These are phyloP conservation scores for Endotrypanum monterogeii DNA, from an alignment of 208 protist genomes.

Conservation along the genomic window DNA sequence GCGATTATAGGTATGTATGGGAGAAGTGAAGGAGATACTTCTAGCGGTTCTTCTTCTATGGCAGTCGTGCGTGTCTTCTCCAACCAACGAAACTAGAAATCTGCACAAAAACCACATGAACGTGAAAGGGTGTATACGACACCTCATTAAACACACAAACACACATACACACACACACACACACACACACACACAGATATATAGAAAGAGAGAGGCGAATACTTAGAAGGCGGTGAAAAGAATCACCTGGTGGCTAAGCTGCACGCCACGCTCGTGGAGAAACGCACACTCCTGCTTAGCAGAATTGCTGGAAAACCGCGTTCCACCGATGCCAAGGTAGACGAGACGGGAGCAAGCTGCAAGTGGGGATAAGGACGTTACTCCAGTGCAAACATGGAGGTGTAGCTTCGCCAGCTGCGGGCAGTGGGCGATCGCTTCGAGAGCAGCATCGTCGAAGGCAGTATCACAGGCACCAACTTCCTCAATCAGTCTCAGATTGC, in stretches of 20 bases:
- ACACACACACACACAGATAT: no score
- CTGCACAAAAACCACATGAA: no score
- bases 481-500: constrained; percentile 1
- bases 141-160: background rate
- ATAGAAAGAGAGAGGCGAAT: no score
- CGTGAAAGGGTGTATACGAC: no score
- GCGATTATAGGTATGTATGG: no score
- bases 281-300: constrained; percentile 9
- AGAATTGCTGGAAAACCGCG: constrained; percentile 17
- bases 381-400: constrained; percentile 26
- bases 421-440: constrained; percentile 25
- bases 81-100: no score
- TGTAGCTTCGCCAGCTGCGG: constrained; percentile 17
- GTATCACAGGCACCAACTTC: constrained; percentile 28
- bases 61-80: no score
- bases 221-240: constrained; percentile 20
- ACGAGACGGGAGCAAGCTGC: constrained; percentile 15
- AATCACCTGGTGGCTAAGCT: constrained; percentile 28
- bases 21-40: no score
- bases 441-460: constrained; percentile 20
- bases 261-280: constrained; percentile 25
- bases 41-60: no score
- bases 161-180: no score
- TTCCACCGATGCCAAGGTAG: constrained; percentile 29
- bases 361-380: constrained; percentile 18